Base-by-base conservation (phyloP, 2,329 filamentous ascomycete species). In the Emmonsiellopsis sp. region DNA sequence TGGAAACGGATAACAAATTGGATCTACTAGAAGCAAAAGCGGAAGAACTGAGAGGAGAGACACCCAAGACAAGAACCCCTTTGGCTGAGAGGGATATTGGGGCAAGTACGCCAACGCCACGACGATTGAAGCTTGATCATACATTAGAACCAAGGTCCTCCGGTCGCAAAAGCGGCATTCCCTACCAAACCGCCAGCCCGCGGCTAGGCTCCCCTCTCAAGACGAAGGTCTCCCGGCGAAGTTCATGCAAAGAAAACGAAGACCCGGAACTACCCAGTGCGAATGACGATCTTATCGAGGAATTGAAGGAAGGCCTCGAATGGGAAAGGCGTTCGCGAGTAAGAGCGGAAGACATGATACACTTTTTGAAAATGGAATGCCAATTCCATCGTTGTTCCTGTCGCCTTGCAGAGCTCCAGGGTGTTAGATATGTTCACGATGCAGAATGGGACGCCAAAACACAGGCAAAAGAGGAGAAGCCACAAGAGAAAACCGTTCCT, bases 271-370 rank as follows among this genome's bases (percentile, higher is more conserved):
- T 59, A 9, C 52, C 60, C 8, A 59, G 61, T 11, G 37, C 55
- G 2, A 71, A 79, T 40, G 60, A 70, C 6, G 74, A 74, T 56
- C 64, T 71, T n/a, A 60, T 82, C 21, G 61, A 68, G 2, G 62
- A 68, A 2, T 57, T 76, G 9, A 71, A 75, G 54, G 71, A 78
- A 43, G 74, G 81, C 53, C 69, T 84, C 3, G 63, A 68, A 31
- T 65, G 66, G 33, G 80, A 84, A 63, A 74, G 71, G 58, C 71
- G 71, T 44, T 66, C 75, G 52, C 72, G 79, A 55, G 65, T 69
- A 52, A 72, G 77, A 32, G 79, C 79, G 0, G 75, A 83, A 57
- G 79, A 82, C 33, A 74, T 82, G 68, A 71, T 83, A 2, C 64
- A 76, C 34, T 76, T 75, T 56, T 60, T 77, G 65, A 72, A 72